Conservation (phyloP, 2,329 filamentous ascomycete species). For the Furcasterigmium sp. region DNA sequence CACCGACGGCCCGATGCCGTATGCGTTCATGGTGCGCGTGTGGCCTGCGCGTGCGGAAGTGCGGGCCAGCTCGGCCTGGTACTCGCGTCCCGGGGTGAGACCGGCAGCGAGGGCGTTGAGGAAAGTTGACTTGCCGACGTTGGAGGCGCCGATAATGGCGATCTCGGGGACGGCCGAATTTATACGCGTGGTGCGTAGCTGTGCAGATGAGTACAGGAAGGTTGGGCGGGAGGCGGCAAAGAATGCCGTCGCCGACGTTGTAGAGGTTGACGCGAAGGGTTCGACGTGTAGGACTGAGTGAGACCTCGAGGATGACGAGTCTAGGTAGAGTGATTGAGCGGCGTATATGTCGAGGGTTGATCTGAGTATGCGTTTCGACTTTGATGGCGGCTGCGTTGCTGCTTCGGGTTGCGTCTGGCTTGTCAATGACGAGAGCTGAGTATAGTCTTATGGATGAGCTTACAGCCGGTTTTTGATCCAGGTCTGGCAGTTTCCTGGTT, state of each 20-base stretch:
- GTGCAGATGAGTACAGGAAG: conserved; percentile 46
- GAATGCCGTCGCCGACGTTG: neutral
- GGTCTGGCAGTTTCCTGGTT: neutral
- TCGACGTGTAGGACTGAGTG: conserved; percentile 18
- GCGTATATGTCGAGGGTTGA: conserved; percentile 2
- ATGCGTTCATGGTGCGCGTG: conserved; percentile 51
- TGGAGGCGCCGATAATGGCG: conserved; percentile 79
- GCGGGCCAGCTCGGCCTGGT: conserved; percentile 31
- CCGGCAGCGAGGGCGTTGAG: conserved; percentile 63
- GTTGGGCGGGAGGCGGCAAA: neutral
- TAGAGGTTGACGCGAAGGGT: conserved; percentile 41
- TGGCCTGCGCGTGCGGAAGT: conserved; percentile 46
- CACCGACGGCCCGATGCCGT: conserved; percentile 40
- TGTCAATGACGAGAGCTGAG: no score
- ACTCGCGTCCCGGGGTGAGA: conserved; percentile 33
- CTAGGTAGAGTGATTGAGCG: conserved; percentile 1
- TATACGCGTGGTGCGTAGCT: conserved; percentile 39
- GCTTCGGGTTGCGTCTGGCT: no score
- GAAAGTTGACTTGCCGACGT: conserved; percentile 84
- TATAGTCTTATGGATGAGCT: no score
- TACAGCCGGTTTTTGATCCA: no score
- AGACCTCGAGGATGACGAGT: neutral
- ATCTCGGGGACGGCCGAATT: conserved; percentile 56
- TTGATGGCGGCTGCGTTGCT: neutral
- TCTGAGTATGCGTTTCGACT: neutral